Conservation (phyloP, 352 stramenopile species). For the Globisporangium spinosum region DNA sequence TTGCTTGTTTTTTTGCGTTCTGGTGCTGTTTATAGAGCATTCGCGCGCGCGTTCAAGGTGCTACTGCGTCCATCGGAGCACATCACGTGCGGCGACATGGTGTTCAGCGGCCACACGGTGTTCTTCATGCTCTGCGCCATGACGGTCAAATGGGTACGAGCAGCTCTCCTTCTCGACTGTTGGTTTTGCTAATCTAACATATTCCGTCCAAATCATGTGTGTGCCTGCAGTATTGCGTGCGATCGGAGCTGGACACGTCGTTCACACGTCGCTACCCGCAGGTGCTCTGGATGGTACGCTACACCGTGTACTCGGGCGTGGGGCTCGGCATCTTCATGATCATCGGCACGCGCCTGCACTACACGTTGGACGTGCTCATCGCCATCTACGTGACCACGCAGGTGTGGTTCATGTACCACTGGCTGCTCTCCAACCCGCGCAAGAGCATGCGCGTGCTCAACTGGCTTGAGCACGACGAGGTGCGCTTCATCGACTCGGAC, state of each 20-base stretch:
- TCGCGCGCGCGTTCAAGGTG: conserved; percentile 78
- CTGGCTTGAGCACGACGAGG: conserved; percentile 77
- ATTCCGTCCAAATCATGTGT: conserved; percentile 8
- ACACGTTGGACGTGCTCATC: conserved; percentile 83
- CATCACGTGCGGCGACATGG: conserved; percentile 88
- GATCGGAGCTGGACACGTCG: conserved; percentile 73
- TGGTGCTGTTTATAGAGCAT: conserved; percentile 38
- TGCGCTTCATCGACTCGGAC: conserved; percentile 72
- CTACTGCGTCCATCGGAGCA: conserved; percentile 79
- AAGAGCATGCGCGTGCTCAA: conserved; percentile 61
- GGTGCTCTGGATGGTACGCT: conserved; percentile 75
- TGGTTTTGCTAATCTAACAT: not conserved
- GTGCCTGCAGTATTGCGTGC: conserved; percentile 57
- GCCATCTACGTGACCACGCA: conserved; percentile 79
- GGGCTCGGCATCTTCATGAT: conserved; percentile 71
- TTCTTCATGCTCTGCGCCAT: conserved; percentile 84
- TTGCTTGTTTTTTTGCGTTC: not conserved
- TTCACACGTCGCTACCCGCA: conserved; percentile 70
- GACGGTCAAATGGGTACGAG: conserved; percentile 65
- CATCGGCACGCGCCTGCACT: conserved; percentile 76
- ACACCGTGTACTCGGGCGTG: conserved; percentile 61
- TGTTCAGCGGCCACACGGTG: conserved; percentile 86
- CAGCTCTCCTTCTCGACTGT: not conserved
- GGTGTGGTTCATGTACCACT: conserved; percentile 84
- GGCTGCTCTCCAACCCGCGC: conserved; percentile 55